These are phyloP conservation scores for Globisporangium canariense DNA, from an alignment of 352 stramenopile species.

Conservation along the genomic window DNA sequence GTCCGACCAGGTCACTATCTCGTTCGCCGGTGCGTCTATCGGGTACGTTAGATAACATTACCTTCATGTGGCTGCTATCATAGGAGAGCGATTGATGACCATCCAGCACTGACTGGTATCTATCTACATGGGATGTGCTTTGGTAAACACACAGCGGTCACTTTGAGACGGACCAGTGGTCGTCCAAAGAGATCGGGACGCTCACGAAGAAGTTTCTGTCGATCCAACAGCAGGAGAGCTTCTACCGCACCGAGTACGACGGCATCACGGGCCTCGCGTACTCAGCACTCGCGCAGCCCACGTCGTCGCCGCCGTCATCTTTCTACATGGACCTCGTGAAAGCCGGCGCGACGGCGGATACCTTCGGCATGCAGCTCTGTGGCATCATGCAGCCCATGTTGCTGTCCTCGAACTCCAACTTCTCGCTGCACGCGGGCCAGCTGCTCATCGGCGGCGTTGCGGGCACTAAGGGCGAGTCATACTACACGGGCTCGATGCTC, in stretches of 20 bases:
- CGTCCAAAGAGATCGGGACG: slow-evolving; percentile 43
- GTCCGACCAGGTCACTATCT: slow-evolving; percentile 29
- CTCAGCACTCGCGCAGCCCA: slow-evolving; percentile 43
- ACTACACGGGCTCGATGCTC: slow-evolving; percentile 68
- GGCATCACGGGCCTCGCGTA: slow-evolving; percentile 79
- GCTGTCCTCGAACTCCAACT: slow-evolving; percentile 29
- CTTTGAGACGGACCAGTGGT: slow-evolving; percentile 70
- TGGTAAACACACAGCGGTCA: slow-evolving; percentile 35
- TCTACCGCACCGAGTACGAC: slow-evolving; percentile 73
- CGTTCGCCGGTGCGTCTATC: slow-evolving; percentile 65
- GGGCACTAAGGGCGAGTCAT: slow-evolving; percentile 46
- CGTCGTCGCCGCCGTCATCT: slow-evolving; percentile 31
- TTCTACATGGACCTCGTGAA: slow-evolving; percentile 56
- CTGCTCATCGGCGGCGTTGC: slow-evolving; percentile 64
- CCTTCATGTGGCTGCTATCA: not conserved
- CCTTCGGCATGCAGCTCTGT: slow-evolving; percentile 75
- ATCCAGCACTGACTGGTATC: not conserved
- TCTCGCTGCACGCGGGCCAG: slow-evolving; percentile 57
- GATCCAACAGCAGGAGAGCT: slow-evolving; percentile 71
- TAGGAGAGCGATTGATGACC: not conserved
- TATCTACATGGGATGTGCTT: not conserved
- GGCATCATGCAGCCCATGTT: slow-evolving; percentile 74
- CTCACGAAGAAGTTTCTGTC: slow-evolving; percentile 69
- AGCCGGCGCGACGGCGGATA: slow-evolving; percentile 36
- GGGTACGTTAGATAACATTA: slow-evolving; percentile 27